These are phyloP conservation scores for Globisporangium carolinianum DNA, from an alignment of 352 stramenopile genomes.

Conservation along the genomic window DNA sequence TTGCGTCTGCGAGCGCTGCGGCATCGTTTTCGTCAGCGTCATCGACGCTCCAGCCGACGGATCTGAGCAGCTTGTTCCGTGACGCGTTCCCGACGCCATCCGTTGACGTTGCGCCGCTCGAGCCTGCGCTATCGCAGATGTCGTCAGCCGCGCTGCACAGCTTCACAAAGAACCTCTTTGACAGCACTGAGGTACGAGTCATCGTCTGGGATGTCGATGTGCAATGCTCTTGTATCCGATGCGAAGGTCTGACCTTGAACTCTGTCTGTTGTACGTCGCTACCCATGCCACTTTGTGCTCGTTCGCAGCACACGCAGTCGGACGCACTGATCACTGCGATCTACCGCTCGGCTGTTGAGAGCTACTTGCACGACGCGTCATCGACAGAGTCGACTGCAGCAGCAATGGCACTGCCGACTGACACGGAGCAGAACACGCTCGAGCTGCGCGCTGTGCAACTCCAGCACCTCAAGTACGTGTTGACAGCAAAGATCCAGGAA, in stretches of 20 bases:
- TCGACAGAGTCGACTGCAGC: slow-evolving; percentile 8
- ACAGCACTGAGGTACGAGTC: slow-evolving; percentile 10
- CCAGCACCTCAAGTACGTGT: slow-evolving; percentile 70
- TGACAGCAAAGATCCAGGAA: slow-evolving; percentile 72
- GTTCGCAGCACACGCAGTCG: neutral
- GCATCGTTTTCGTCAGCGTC: neutral
- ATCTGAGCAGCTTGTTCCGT: slow-evolving; percentile 29
- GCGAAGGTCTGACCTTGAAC: neutral
- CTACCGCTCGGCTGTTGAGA: slow-evolving; percentile 12
- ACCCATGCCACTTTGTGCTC: neutral
- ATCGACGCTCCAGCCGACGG: slow-evolving; percentile 16
- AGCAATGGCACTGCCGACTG: neutral
- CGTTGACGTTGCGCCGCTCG: slow-evolving; percentile 5
- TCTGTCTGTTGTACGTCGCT: neutral
- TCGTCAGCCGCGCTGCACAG: neutral
- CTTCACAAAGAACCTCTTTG: slow-evolving; percentile 10
- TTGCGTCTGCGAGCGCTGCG: neutral
- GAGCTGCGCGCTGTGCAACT: slow-evolving; percentile 14
- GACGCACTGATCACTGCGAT: slow-evolving; percentile 6
- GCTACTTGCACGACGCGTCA: slow-evolving; percentile 11
- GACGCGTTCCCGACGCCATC: slow-evolving; percentile 23
- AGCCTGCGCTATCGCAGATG: neutral
- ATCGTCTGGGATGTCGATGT: too few species aligned
- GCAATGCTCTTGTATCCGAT: too few species aligned
- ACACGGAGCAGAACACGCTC: slow-evolving; percentile 1